Base-by-base conservation (phyloP, 1,284 basidiomycete species). In the Sporisorium exsertum region DNA sequence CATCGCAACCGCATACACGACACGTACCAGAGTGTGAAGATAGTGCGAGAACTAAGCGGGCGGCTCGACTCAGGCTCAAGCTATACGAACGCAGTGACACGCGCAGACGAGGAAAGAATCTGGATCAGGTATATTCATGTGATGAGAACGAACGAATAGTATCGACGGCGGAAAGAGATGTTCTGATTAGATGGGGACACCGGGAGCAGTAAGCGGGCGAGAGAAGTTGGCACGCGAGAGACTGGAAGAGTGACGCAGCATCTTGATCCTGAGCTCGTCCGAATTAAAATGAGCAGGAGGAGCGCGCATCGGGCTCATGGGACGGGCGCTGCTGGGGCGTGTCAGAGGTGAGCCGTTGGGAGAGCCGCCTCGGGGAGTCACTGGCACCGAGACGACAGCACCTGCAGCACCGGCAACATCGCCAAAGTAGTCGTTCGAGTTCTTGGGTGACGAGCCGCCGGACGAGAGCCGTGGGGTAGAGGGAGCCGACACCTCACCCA, bases 271-370 rank as follows among this genome's bases (percentile, higher is more conserved):
- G 29, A 73, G 65, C 49, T 73, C 65, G 32, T 64, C 65, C 51
- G 59, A 59, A 50, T 73, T 73, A 58, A 73, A 73, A 15, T 59
- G 57, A 24, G 65, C 71, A 22, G 71, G 71, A 22, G 71, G 71
- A 32, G 71, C 71, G 13, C 58, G 47, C 60, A 64, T 63, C 1
- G 64, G 71, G 61, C 71, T 73, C 49, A 67, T 49, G n/a, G 71
- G 71, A 12, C 71, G 64, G 20, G 37, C 58, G 54, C 60, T 67
- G 60, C 64, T 59, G 0, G 71, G 71, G 22, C 61, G 51, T 18
- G 58, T 29, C 53, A 47, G 15, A n/a, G 61, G 64, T 24, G 70
- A 72, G 5, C 53, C 57, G 42, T 29, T 20, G n/a, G 64, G 64
- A 6, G 68, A 70, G 22, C 68, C 58, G 42, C 42, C 49, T 9